phyloP scores from a whole-genome alignment of 2,329 filamentous ascomycete species.

The Trichophyton mentagrophytes region DNA sequence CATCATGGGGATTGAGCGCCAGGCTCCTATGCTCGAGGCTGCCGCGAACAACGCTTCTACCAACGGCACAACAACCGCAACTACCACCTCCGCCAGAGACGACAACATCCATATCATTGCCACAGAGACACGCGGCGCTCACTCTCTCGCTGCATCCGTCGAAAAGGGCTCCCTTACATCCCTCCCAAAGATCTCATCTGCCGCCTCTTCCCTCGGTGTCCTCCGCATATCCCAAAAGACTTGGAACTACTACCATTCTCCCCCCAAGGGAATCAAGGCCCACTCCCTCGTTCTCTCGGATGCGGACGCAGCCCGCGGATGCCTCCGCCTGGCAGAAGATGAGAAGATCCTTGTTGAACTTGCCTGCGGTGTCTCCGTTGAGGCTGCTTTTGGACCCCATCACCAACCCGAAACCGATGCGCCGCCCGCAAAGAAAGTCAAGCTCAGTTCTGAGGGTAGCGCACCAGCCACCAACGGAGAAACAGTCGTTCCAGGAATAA shows the following conservation, averaged over 20 bases:
- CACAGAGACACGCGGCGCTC: slow-evolving; percentile 62
- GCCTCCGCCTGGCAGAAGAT: slow-evolving; percentile 66
- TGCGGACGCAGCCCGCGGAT: slow-evolving; percentile 66
- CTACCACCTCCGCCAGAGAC: slow-evolving; percentile 14
- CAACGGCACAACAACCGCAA: slow-evolving; percentile 11
- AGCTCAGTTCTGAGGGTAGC: not conserved
- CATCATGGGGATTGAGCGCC: slow-evolving; percentile 51
- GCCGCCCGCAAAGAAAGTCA: slow-evolving; percentile 5
- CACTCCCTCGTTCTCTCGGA: slow-evolving; percentile 55
- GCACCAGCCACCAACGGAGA: slow-evolving; percentile 3
- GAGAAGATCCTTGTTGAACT: slow-evolving; percentile 70
- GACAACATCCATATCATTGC: slow-evolving; percentile 47
- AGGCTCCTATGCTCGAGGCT: slow-evolving; percentile 23
- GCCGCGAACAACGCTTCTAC: slow-evolving; percentile 11
- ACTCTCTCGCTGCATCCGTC: slow-evolving; percentile 54
- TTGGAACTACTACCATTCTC: slow-evolving; percentile 49
- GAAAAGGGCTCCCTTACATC: slow-evolving; percentile 41
- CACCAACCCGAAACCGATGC: slow-evolving; percentile 6
- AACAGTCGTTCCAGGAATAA: not conserved
- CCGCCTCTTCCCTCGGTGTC: slow-evolving; percentile 64
- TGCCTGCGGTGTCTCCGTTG: slow-evolving; percentile 71
- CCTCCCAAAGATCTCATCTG: slow-evolving; percentile 58
- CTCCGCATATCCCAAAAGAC: slow-evolving; percentile 54
- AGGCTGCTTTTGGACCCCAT: slow-evolving; percentile 27
- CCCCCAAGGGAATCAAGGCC: slow-evolving; percentile 37